phyloP scores from a whole-genome alignment of 202 grass and related monocot species.

The Digitaria exilis region DNA sequence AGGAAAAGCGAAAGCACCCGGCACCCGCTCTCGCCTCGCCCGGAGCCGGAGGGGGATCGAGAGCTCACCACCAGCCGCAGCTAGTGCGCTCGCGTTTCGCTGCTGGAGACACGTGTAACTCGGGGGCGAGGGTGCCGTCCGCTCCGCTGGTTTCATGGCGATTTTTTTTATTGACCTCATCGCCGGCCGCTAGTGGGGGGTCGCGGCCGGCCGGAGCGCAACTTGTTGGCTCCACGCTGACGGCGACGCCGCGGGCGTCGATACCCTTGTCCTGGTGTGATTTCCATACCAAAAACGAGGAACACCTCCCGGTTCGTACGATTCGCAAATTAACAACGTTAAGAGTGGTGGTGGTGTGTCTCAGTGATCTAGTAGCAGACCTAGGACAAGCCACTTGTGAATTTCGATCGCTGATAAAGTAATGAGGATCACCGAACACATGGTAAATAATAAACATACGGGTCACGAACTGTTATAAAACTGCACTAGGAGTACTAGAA shows the following conservation, averaged over 20 bases:
- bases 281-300: conserved; percentile 42
- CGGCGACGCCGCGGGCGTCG: conserved; percentile 6
- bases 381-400: background rate
- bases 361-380: background rate
- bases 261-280: background rate
- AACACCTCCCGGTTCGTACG: background rate
- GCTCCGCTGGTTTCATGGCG: background rate
- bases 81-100: background rate
- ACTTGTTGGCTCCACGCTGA: conserved; percentile 8
- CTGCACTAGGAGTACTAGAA: background rate
- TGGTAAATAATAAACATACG: background rate
- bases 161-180: conserved; percentile 9
- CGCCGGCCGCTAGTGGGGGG: background rate
- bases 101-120: conserved; percentile 24
- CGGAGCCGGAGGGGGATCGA: background rate
- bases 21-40: background rate
- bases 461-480: background rate
- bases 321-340: conserved; percentile 5
- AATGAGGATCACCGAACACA: background rate
- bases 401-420: background rate
- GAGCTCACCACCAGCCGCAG: background rate
- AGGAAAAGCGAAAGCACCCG: background rate
- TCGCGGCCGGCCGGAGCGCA: background rate
- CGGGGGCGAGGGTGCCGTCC: background rate
- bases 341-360: no score